Evolutionary conservation across 768 basidiomycete species (phyloP), one percentile per base, ranked within the genome.

Genomic region (Tylopilus sp.): DNA sequence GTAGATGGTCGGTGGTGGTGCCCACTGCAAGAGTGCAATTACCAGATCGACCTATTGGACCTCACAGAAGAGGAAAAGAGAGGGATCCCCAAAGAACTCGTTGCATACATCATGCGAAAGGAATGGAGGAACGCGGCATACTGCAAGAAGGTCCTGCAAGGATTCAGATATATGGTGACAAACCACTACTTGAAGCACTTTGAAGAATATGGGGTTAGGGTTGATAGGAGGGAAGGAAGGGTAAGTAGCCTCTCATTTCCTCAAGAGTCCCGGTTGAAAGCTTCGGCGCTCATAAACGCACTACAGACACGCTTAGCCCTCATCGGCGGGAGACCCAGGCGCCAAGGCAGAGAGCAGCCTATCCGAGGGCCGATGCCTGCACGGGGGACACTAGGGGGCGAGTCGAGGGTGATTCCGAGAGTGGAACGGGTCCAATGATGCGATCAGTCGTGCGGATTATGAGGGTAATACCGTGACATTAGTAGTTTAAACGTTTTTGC

Each of bases 1-100:
- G 74, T 74, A 3, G 67, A 76, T 26, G 74, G 81, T 54, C 70
- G 69, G 21, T 86, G 85, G 85, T 64, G 67, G 56, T 86, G 85
- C 58, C 75, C 77, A 11, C 59, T 74, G 34, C 60, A 55, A 40
- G 61, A 54, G 8, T 86, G 85, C 64, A 21, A 52, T 6, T 74
- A 78, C 53, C 42, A 56, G 0, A 75, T 85, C 45, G 73, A 85
- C 63, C 57, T 86, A 13, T 66, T 79, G 30, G 53, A 74, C 29
- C 67, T 77, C 30, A 67, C 66, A 6, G 64, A 69, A 14, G 71
- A 74, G 24, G 64, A 77, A 43, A 54, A 59, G 4, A 49, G 55
- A 49, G 49, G 52, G 0, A 51, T 78, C 6, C 50, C 66, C 3
- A 41, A 44, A 28, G 56, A 64, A 2, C 41, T 61, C 6, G 51